phyloP scores from a whole-genome alignment of 2,329 filamentous ascomycete species.

The Paraconiothyrium brasiliense region DNA sequence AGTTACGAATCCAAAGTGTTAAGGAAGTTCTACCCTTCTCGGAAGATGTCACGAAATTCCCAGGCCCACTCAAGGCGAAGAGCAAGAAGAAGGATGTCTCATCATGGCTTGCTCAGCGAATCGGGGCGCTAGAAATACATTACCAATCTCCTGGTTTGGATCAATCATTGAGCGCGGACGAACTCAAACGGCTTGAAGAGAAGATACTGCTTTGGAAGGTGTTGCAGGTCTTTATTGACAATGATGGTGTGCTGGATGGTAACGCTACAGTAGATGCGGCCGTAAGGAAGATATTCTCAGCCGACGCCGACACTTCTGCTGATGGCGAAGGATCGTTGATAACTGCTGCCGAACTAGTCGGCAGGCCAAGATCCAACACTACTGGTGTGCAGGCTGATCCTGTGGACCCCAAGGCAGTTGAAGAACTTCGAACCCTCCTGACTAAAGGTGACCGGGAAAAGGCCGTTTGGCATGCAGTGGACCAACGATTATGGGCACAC shows the following conservation, averaged over 20 bases:
- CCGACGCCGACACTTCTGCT: constrained; percentile 52
- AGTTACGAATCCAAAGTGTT: constrained; percentile 78
- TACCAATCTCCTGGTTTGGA: constrained; percentile 57
- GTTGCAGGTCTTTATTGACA: constrained; percentile 80
- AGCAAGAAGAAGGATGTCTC: constrained; percentile 94
- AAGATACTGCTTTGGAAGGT: constrained; percentile 89
- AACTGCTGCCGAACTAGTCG: constrained; percentile 50
- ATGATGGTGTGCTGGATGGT: constrained; percentile 84
- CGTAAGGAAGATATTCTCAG: constrained; percentile 77
- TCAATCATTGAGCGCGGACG: constrained; percentile 62
- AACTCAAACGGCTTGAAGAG: constrained; percentile 78
- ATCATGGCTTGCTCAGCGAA: constrained; percentile 80
- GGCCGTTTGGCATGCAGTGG: constrained; percentile 91
- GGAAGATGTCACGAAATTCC: constrained; percentile 81
- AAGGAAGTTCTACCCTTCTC: constrained; percentile 77
- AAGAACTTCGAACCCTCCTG: constrained; percentile 76
- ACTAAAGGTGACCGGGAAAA: constrained; percentile 86
- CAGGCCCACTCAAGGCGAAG: constrained; percentile 87
- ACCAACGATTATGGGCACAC: constrained; percentile 95
- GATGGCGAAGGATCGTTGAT: constrained; percentile 38
- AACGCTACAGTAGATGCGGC: constrained; percentile 75
- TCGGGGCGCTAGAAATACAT: constrained; percentile 73
- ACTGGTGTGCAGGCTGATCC: constrained; percentile 64
- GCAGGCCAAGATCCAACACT: constrained; percentile 44
- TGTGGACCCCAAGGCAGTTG: constrained; percentile 73